These are phyloP conservation scores for Xylariaceae sp. DNA, from an alignment of 2,329 filamentous ascomycete genomes.

Conservation along the genomic window DNA sequence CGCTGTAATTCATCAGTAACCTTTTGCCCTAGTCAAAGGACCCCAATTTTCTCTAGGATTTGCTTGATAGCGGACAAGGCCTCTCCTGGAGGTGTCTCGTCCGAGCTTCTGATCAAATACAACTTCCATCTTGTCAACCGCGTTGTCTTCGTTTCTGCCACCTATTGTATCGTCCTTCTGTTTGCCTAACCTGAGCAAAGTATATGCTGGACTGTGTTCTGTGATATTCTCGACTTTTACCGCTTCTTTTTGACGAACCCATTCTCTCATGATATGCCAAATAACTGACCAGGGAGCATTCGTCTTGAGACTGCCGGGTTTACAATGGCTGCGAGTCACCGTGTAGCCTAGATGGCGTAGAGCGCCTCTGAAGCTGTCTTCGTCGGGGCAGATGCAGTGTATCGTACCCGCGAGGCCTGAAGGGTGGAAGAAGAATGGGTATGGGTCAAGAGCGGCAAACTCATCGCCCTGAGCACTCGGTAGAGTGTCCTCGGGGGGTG, in stretches of 20 bases:
- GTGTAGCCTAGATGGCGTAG: constrained; percentile 79
- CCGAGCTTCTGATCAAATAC: constrained; percentile 81
- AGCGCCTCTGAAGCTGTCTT: constrained; percentile 79
- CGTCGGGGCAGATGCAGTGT: constrained; percentile 78
- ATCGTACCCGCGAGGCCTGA: constrained; percentile 74
- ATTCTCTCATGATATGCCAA: constrained; percentile 93
- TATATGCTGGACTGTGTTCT: constrained; percentile 70
- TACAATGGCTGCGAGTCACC: constrained; percentile 84
- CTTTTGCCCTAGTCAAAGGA: constrained; percentile 67
- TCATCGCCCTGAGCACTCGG: constrained; percentile 45
- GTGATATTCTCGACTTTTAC: constrained; percentile 74
- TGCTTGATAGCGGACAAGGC: constrained; percentile 81
- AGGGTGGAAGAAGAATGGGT: constrained; percentile 86
- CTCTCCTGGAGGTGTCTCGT: constrained; percentile 66
- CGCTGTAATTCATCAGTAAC: constrained; percentile 56
- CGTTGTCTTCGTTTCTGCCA: constrained; percentile 26
- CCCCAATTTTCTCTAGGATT: constrained; percentile 96
- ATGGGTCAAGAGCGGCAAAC: constrained; percentile 68
- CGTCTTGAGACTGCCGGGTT: constrained; percentile 88
- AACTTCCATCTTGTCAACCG: constrained; percentile 44
- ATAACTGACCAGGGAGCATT: constrained; percentile 88
- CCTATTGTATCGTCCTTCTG: constrained; percentile 38
- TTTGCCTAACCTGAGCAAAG: constrained; percentile 59
- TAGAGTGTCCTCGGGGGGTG: constrained; percentile 33
- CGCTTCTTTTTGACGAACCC: constrained; percentile 79